Conservation (phyloP, 2,329 filamentous ascomycete species). For the Xylariaceae sp. region DNA sequence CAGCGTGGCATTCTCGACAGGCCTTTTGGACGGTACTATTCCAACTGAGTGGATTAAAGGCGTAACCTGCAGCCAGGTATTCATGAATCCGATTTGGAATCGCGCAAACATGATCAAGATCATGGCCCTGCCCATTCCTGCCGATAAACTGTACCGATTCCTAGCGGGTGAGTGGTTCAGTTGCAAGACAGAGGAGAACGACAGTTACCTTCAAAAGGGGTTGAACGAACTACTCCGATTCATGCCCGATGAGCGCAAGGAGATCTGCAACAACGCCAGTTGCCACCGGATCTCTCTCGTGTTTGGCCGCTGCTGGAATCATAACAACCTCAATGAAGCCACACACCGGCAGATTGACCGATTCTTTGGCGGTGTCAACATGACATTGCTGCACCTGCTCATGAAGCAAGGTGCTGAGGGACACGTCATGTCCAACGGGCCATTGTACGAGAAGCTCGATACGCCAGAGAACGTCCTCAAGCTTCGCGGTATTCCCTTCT, state of each 20-base stretch:
- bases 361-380: slow-evolving; percentile 59
- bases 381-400: slow-evolving; percentile 51
- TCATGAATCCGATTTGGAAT: slow-evolving; percentile 58
- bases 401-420: slow-evolving; percentile 51
- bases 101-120: slow-evolving; percentile 53
- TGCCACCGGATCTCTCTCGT: slow-evolving; percentile 57
- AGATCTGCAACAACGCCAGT: slow-evolving; percentile 56
- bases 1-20: slow-evolving; percentile 51
- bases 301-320: slow-evolving; percentile 61
- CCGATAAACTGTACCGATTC: slow-evolving; percentile 45
- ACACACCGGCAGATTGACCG: slow-evolving; percentile 58
- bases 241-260: slow-evolving; percentile 48
- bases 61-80: slow-evolving; percentile 55
- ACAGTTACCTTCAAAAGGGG: slow-evolving; percentile 44
- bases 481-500: slow-evolving; percentile 49
- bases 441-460: slow-evolving; percentile 43
- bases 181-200: slow-evolving; percentile 43
- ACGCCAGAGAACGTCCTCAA: slow-evolving; percentile 45
- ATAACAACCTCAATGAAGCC: slow-evolving; percentile 59
- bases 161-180: slow-evolving; percentile 52
- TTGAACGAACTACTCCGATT: slow-evolving; percentile 55
- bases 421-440: slow-evolving; percentile 48
- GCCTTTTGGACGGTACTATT: slow-evolving; percentile 58
- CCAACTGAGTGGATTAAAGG: slow-evolving; percentile 52
- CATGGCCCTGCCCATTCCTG: slow-evolving; percentile 40